Base-by-base conservation (phyloP, 139 green algal genomes). In the Volvox africanus region DNA sequence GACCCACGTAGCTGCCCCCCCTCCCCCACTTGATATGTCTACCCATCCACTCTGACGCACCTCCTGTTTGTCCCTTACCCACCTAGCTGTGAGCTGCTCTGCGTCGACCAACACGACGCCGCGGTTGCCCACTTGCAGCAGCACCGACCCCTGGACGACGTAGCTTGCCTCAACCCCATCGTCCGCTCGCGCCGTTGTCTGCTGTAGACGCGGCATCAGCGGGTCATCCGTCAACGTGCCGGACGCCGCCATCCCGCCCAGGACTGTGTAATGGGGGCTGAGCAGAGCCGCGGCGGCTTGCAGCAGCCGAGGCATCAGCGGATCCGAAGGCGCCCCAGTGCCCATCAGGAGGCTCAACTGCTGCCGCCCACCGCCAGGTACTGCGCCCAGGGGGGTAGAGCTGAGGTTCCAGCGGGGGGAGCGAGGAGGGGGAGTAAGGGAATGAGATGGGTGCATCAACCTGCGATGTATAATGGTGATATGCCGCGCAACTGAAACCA, bases 31-130 rank as follows among this genome's bases (percentile, higher is more conserved):
- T 65, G 13, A 83, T 12, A 16, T 26, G 55, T 36, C 12, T 30
- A 36, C n/a, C 19, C 71, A 36, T 20, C 32, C 71, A 78, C 69
- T 33, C 35, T 3, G n/a, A n/a, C n/a, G n/a, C 77, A 62, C n/a
- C 37, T 11, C 79, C 37, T 13, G 62, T 44, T 6, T 24, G 37
- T 22, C 35, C 17, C 81, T 22, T 19, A 28, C 24, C 30, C 76
- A 91, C 87, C 82, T 91, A 35, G 33, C 28, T 33, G 3, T 86
- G 20, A 91, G 76, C 76, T 62, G 61, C 35, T 85, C 87, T 6
- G 87, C 75, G 2, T 91, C 87, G 61, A 91, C 76, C 61, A 91
- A 76, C 61, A 44, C 76, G 44, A 91, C 35, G 33, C 87, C 87
- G 11, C 61, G 21, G 76, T 86, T 91, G 76, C 61, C 76, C 17